Conservation (phyloP, 345 rosid genomes). For the Cardamine resedifolia region DNA sequence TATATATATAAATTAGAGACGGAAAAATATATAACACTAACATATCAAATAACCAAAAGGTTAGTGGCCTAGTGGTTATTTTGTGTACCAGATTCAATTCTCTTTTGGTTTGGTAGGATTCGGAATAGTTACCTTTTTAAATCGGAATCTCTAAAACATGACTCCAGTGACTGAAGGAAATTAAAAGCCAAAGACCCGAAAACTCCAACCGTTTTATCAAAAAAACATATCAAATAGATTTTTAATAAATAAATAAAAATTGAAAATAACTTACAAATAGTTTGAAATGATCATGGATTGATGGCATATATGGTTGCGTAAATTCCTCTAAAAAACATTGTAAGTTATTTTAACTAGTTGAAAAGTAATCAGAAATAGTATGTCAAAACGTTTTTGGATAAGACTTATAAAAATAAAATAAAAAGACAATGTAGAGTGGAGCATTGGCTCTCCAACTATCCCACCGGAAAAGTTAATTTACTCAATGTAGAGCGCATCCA, state of each 20-base stretch:
- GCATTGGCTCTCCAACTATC: neutral
- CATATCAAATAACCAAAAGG: no score
- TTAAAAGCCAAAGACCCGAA: no score
- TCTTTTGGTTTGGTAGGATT: no score
- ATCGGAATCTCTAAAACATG: no score
- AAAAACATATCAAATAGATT: neutral
- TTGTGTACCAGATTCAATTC: no score
- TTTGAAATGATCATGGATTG: neutral
- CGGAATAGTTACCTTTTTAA: no score
- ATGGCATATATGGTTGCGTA: neutral
- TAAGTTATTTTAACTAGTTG: neutral
- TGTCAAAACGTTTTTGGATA: neutral
- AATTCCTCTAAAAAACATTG: neutral
- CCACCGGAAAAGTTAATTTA: conserved; percentile 12
- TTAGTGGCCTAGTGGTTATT: no score
- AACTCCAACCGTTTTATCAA: no score
- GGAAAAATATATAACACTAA: no score
- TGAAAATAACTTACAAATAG: neutral
- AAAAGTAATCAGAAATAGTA: neutral
- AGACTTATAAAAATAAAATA: neutral
- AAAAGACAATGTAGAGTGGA: conserved; percentile 1
- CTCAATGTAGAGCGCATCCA: conserved; percentile 14
- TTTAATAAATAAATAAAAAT: neutral
- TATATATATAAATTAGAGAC: no score
- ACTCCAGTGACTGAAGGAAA: no score